Evolutionary conservation across 2,329 filamentous ascomycete genomes (phyloP), one percentile per base, ranked within the genome.

Genomic region (Penicillium sp.): DNA sequence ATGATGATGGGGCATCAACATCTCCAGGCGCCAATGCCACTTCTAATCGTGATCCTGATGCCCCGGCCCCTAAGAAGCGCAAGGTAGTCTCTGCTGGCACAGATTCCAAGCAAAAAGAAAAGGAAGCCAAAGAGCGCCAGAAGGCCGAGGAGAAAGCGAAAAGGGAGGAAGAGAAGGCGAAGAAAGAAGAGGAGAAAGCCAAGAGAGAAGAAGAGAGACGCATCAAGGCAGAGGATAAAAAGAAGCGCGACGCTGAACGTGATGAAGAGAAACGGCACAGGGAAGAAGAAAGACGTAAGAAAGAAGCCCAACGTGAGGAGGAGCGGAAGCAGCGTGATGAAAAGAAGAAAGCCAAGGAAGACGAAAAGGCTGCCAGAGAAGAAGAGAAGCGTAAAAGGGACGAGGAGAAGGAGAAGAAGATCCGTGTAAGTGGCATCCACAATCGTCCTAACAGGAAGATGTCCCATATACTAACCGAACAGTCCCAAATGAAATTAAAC

Each of bases 401-500:
- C 40, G 75, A 76, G 49, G 77, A 80, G 56, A 76, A 75, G 61
- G 67, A 68, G 29, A 80, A 79, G 65, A 80, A 79, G 58, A 75
- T 77, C 32, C 73, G 69, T 58, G 78, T 79, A 66, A 59, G 58
- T 53, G 16, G 50, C 59, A 27, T 60, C 58, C 25, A 41, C 23
- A 32, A 15, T 29, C 6, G 39, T 25, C 12, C 23, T 21, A 40
- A 31, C 31, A 13, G 15, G 12, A 18, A 15, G 12, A 35, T 21
- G 3, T 6, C 15, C 15, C 6, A 25, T 31, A 34, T 64, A 67
- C 7, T 64, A 56, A 55, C 63, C 65, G 55, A 21, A 38, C 57
- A 81, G 79, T 73, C 77, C 21, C 79, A 82, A 78, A 72, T 76
- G 58, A 76, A 73, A 50, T 64, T 82, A n/a, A 79, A 78, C 60